Base-by-base conservation (phyloP, 495 filamentous ascomycete genomes). In the Glonium stellatum region DNA sequence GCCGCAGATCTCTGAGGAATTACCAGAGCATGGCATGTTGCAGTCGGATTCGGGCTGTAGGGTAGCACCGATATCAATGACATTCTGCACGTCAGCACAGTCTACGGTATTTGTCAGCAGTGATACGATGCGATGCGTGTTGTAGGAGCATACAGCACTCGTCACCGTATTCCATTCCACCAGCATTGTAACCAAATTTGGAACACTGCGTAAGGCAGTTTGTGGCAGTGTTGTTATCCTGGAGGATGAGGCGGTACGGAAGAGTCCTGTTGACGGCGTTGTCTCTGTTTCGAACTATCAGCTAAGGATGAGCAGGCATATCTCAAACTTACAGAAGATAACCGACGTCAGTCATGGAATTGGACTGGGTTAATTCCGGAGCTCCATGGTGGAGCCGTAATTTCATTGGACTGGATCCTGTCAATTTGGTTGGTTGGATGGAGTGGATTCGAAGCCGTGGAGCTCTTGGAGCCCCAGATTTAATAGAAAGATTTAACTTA, bases 1-100 rank as follows among this genome's bases (percentile, higher is more conserved):
- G 59, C 84, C 84, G 59, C 84, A 87, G 58, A 80, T 76, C 39
- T 79, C 62, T 0, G 67, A 73, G 0, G 72, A 55, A 62, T 84
- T 79, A 44, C 84, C 84, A 13, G 75, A 70, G 63, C 83, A 85
- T 34, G 67, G 57, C 37, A 82, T 70, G 63, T 77, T 75, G 71
- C 84, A 87, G 55, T 84, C 77, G 10, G 69, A 58, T 52, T 86
- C 82, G 25, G 76, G 73, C 15, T 55, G 55, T 18, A 63, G 39
- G 8, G 36, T 39, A 35, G 44, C 67, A 25, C 62, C 62, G 23
- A 54, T 48, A 13, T 48, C 60, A 15, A 34, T 44, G 42, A 67
- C 60, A 42, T 67, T 61, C 11, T 60, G 53, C 21, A 46, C 22
- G 54, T 72, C 71, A 27, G 70, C 71, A 58, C 71, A 73, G 50